Evolutionary conservation across 2,329 filamentous ascomycete species (phyloP).

Genomic region (Byssothecium circinans): DNA sequence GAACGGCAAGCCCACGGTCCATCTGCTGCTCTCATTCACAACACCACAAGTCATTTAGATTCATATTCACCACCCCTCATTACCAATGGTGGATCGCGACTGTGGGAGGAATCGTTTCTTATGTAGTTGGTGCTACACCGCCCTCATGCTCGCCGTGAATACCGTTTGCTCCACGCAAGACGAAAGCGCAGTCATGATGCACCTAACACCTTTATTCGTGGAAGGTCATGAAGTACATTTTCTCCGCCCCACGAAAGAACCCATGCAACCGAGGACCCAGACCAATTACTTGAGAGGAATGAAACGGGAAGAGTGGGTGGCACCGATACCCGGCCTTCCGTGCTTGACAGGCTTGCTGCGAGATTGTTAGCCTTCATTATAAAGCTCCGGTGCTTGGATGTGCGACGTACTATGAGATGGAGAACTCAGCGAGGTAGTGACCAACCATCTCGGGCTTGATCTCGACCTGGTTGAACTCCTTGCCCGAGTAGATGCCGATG

Average conservation of each 20-base stretch:
- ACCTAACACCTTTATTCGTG: slow-evolving; percentile 44
- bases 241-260: slow-evolving; percentile 38
- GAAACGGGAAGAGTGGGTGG: slow-evolving; percentile 99
- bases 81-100: too few relatives aligned
- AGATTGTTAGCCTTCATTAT: slow-evolving; percentile 43
- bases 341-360: slow-evolving; percentile 98
- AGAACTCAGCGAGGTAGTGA: slow-evolving; percentile 99
- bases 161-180: slow-evolving; percentile 36
- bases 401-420: slow-evolving; percentile 92
- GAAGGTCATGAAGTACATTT: slow-evolving; percentile 46
- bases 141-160: slow-evolving; percentile 32
- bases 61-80: too few relatives aligned
- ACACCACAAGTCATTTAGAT: too few relatives aligned
- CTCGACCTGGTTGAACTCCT: slow-evolving; percentile 99
- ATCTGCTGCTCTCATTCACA: too few relatives aligned
- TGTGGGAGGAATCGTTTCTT: slow-evolving; percentile 10
- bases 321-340: slow-evolving; percentile 99
- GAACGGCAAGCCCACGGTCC: too few relatives aligned
- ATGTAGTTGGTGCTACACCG: slow-evolving; percentile 34
- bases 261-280: slow-evolving; percentile 44
- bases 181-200: slow-evolving; percentile 33
- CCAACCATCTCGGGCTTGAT: slow-evolving; percentile 99
- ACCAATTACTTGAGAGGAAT: slow-evolving; percentile 93
- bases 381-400: not conserved
- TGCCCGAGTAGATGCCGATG: slow-evolving; percentile 99